Conservation (phyloP, 2,329 filamentous ascomycete species). For the Trichoderma gracile region DNA sequence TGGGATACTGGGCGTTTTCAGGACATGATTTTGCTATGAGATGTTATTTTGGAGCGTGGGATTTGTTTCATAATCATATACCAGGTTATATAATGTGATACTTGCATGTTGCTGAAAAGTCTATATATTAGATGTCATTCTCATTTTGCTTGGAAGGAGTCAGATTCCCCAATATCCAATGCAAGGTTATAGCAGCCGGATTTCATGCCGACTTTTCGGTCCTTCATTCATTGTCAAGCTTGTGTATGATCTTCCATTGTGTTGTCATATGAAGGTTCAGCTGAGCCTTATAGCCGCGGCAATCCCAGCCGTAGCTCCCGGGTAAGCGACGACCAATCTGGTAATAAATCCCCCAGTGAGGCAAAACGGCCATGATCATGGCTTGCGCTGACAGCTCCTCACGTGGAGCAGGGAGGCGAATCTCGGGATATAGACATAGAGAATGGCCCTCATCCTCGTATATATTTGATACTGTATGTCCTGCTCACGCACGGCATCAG, state of each 20-base stretch:
- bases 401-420: neutral
- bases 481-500: no score
- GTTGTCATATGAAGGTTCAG: neutral
- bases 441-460: no score
- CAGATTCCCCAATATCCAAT: neutral
- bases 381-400: neutral
- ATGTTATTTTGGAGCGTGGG: constrained; percentile 2
- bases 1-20: no score
- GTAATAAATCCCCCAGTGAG: neutral
- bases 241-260: no score
- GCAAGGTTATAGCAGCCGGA: neutral
- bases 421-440: no score
- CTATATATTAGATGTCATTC: neutral
- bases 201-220: neutral
- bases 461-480: no score
- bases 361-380: neutral
- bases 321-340: constrained; percentile 7
- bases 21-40: neutral
- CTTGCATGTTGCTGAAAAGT: neutral
- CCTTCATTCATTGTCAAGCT: no score
- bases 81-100: neutral
- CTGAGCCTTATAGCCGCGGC: neutral
- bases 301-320: constrained; percentile 2
- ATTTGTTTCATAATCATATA: neutral
- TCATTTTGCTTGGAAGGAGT: neutral